These are phyloP conservation scores for Raffaelea ambrosiae DNA, from an alignment of 2,329 filamentous ascomycete genomes.

Conservation along the genomic window DNA sequence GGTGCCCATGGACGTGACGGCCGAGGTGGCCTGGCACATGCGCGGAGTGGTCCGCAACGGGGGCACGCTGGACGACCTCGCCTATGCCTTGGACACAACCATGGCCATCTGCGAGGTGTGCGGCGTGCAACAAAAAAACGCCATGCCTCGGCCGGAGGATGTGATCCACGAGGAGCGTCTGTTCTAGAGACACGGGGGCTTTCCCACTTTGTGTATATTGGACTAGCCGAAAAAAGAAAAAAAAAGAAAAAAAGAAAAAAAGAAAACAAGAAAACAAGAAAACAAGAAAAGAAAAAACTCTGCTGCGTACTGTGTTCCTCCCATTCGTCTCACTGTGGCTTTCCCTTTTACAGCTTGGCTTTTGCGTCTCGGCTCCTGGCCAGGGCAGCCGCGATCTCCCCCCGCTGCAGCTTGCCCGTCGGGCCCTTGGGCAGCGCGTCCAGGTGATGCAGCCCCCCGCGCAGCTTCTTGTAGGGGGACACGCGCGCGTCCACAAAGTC, in stretches of 20 bases:
- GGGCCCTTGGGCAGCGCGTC: constrained; percentile 24
- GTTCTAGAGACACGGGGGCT: too few species aligned
- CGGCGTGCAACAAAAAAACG: constrained; percentile 14
- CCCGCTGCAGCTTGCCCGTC: constrained; percentile 24
- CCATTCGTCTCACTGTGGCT: too few species aligned
- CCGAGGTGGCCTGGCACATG: constrained; percentile 19
- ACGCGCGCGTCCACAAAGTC: constrained; percentile 24
- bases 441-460: constrained; percentile 26
- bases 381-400: constrained; percentile 5
- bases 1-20: constrained; percentile 18
- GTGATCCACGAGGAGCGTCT: constrained; percentile 13
- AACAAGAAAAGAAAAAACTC: too few species aligned
- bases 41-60: constrained; percentile 17
- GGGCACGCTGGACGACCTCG: constrained; percentile 12
- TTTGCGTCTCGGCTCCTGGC: constrained; percentile 2
- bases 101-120: constrained; percentile 11
- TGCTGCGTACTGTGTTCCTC: too few species aligned
- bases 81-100: constrained; percentile 9
- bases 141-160: constrained; percentile 15
- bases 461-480: constrained; percentile 31
- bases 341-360: constrained; percentile 9
- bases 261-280: too few species aligned
- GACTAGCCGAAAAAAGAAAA: too few species aligned
- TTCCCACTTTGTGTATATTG: too few species aligned
- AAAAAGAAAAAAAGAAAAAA: too few species aligned